Evolutionary conservation across 441 rosid genomes (phyloP).

Genomic region (Eruca vesicaria): DNA sequence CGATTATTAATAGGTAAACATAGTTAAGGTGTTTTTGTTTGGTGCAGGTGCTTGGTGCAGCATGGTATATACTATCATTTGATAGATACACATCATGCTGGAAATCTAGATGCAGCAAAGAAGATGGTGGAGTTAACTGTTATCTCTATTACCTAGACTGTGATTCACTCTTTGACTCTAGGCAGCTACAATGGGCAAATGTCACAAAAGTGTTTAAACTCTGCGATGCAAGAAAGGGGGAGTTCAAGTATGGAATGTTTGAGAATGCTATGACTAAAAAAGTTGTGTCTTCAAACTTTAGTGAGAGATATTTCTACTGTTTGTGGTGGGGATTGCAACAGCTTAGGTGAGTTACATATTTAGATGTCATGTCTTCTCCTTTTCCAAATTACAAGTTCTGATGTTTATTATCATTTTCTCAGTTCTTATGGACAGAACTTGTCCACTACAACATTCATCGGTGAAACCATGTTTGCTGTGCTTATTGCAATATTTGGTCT

Average conservation of each 20-base stretch:
- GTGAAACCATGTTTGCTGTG: conserved; percentile 85
- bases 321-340: conserved; percentile 99
- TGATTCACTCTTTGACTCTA: conserved; percentile 40
- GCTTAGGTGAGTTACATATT: conserved; percentile 52
- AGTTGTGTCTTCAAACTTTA: conserved; percentile 57
- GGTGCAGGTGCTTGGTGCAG: conserved; percentile 73
- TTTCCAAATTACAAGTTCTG: too few species aligned
- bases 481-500: conserved; percentile 85
- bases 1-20: too few species aligned
- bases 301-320: conserved; percentile 83
- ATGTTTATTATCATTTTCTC: conserved; percentile 30
- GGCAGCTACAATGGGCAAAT: conserved; percentile 51
- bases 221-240: conserved; percentile 54
- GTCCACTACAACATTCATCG: conserved; percentile 77
- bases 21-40: background rate
- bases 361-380: background rate
- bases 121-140: conserved; percentile 43
- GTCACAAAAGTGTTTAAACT: conserved; percentile 58
- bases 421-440: conserved; percentile 96
- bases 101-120: conserved; percentile 59
- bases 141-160: conserved; percentile 67
- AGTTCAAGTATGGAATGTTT: conserved; percentile 74
- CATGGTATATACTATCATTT: conserved; percentile 80
- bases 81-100: conserved; percentile 81
- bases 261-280: conserved; percentile 60